Percentiles rank a stretch among this genome's conserved stretches.
phyloP scores from a whole-genome alignment of 2,329 filamentous ascomycete genomes.

The Colletotrichum orbiculare region DNA sequence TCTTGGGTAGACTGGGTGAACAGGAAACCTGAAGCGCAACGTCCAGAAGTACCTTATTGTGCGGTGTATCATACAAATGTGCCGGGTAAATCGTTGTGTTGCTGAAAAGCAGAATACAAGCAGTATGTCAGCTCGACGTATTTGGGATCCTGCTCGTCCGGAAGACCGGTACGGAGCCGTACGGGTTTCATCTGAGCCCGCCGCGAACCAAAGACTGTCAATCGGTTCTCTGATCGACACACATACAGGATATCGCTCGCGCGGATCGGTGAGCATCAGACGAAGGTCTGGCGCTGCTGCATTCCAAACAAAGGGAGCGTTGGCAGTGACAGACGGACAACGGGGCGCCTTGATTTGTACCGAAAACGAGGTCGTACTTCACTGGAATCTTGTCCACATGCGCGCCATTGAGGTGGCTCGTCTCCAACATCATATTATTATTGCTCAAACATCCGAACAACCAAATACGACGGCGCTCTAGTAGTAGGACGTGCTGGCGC shows the following conservation, averaged over 20 bases:
- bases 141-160: slow-evolving; percentile 8
- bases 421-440: slow-evolving; percentile 6
- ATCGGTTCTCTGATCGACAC: background rate
- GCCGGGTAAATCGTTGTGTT: background rate
- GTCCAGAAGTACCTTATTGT: no score
- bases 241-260: slow-evolving; percentile 10
- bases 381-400: slow-evolving; percentile 13
- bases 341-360: background rate
- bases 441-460: slow-evolving; percentile 15
- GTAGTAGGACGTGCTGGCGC: slow-evolving; percentile 53
- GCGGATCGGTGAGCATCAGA: slow-evolving; percentile 9
- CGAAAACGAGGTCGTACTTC: slow-evolving; percentile 28
- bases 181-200: slow-evolving; percentile 28
- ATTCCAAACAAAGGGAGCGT: no score
- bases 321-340: no score
- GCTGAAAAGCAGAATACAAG: background rate
- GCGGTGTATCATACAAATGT: no score
- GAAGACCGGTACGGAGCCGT: background rate
- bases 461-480: background rate
- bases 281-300: background rate
- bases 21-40: no score
- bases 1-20: no score
- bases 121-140: background rate
- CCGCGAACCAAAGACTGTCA: slow-evolving; percentile 5
- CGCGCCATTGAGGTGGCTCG: slow-evolving; percentile 11